Conservation (phyloP, 2,329 filamentous ascomycete species). For the Lecanoromycetidae sp. region DNA sequence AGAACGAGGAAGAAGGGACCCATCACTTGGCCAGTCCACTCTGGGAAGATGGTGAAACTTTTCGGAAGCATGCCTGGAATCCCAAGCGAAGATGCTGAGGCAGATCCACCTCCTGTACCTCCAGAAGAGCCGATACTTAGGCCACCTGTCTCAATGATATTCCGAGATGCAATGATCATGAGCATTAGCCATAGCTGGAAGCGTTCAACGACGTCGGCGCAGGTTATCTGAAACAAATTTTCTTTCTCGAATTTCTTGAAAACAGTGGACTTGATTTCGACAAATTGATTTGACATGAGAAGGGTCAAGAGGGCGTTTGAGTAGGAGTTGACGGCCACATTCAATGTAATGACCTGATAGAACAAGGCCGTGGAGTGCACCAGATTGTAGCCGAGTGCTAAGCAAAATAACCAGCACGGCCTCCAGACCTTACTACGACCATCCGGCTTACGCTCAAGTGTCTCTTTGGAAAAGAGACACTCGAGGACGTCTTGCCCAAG, state of each 20-base stretch:
- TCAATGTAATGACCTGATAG: slow-evolving; percentile 94
- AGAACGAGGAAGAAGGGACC: slow-evolving; percentile 89
- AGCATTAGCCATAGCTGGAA: slow-evolving; percentile 98
- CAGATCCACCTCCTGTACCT: slow-evolving; percentile 26
- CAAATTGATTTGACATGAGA: slow-evolving; percentile 92
- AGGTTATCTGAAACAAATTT: slow-evolving; percentile 90
- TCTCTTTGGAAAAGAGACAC: slow-evolving; percentile 87
- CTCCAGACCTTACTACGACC: slow-evolving; percentile 84
- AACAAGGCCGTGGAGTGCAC: slow-evolving; percentile 79
- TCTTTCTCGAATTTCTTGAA: slow-evolving; percentile 99
- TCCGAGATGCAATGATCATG: slow-evolving; percentile 87
- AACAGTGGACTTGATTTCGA: slow-evolving; percentile 95
- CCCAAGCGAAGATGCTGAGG: slow-evolving; percentile 37
- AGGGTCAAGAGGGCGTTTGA: slow-evolving; percentile 89
- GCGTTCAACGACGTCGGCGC: slow-evolving; percentile 89
- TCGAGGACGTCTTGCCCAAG: slow-evolving; percentile 93
- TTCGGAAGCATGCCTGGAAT: slow-evolving; percentile 64
- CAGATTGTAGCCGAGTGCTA: slow-evolving; percentile 79
- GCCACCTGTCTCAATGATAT: slow-evolving; percentile 89
- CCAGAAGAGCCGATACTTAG: slow-evolving; percentile 43
- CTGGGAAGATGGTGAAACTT: slow-evolving; percentile 80
- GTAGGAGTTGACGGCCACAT: slow-evolving; percentile 97
- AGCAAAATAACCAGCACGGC: slow-evolving; percentile 79
- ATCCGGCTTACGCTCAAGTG: slow-evolving; percentile 71
- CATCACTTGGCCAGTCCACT: slow-evolving; percentile 68